These are phyloP conservation scores for Pestalotiopsis sp. DNA, from an alignment of 2,329 filamentous ascomycete species.

Conservation along the genomic window DNA sequence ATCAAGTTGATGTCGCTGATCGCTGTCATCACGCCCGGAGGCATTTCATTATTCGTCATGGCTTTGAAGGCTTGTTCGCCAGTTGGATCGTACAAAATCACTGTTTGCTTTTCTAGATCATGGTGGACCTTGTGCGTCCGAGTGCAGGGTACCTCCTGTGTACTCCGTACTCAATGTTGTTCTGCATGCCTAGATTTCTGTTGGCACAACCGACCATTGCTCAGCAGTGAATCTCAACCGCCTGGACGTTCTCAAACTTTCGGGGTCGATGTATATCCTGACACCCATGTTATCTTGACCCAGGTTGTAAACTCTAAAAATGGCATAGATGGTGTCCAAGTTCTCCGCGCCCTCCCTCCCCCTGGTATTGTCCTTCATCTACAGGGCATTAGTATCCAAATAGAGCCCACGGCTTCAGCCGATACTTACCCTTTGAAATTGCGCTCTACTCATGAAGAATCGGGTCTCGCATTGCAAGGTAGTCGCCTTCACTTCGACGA, in stretches of 20 bases:
- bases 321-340: constrained; percentile 36
- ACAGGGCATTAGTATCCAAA: background rate
- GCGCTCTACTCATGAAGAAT: constrained; percentile 49
- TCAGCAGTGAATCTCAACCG: constrained; percentile 26
- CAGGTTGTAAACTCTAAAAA: constrained; percentile 43
- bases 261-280: constrained; percentile 41
- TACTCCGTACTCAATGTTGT: too few species aligned
- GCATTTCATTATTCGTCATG: too few species aligned
- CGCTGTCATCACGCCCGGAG: too few species aligned
- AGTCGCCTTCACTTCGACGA: constrained; percentile 56
- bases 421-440: constrained; percentile 42
- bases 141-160: too few species aligned
- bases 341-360: background rate
- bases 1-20: too few species aligned
- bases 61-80: too few species aligned
- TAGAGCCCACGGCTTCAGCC: background rate
- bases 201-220: constrained; percentile 19
- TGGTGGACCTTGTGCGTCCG: too few species aligned
- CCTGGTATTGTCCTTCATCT: constrained; percentile 25
- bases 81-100: too few species aligned
- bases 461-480: constrained; percentile 36
- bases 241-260: constrained; percentile 24
- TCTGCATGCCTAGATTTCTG: too few species aligned
- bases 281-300: constrained; percentile 31
- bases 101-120: too few species aligned